phyloP scores from a whole-genome alignment of 2,329 filamentous ascomycete genomes.

The Colletotrichum gigasporum region DNA sequence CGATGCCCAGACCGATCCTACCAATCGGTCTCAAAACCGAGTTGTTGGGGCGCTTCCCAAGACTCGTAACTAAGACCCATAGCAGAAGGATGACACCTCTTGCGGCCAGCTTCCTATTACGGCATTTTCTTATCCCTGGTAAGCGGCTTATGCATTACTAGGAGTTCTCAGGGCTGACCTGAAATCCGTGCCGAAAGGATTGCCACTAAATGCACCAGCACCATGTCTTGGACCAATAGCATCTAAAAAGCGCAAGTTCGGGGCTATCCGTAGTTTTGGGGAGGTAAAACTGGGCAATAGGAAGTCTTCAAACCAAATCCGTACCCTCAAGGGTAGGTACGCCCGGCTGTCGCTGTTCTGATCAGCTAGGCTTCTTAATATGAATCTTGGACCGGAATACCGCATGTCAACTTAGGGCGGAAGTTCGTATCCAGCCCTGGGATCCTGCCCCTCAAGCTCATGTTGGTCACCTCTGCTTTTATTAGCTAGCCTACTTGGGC shows the following conservation, averaged over 20 bases:
- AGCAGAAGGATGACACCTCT: conserved; percentile 9
- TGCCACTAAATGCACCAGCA: background rate
- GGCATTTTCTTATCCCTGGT: background rate
- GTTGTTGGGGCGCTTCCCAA: too few species aligned
- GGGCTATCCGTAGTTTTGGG: background rate
- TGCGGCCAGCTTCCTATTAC: background rate
- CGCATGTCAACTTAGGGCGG: too few species aligned
- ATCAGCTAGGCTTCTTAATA: too few species aligned
- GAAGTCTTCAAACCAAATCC: background rate
- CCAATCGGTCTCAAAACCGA: background rate
- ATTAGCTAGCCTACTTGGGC: too few species aligned
- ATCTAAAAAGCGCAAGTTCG: background rate
- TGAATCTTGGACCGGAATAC: too few species aligned
- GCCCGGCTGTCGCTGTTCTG: background rate
- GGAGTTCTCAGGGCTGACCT: background rate
- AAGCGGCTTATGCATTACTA: background rate
- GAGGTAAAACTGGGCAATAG: background rate
- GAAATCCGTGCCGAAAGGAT: conserved; percentile 9
- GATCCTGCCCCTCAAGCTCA: too few species aligned
- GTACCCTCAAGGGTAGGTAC: background rate
- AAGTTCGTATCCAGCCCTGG: too few species aligned
- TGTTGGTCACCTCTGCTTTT: too few species aligned
- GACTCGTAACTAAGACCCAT: background rate
- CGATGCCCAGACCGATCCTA: background rate
- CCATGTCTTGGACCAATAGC: background rate